These are phyloP conservation scores for Graphium sp. DNA, from an alignment of 2,329 filamentous ascomycete genomes.

Conservation along the genomic window DNA sequence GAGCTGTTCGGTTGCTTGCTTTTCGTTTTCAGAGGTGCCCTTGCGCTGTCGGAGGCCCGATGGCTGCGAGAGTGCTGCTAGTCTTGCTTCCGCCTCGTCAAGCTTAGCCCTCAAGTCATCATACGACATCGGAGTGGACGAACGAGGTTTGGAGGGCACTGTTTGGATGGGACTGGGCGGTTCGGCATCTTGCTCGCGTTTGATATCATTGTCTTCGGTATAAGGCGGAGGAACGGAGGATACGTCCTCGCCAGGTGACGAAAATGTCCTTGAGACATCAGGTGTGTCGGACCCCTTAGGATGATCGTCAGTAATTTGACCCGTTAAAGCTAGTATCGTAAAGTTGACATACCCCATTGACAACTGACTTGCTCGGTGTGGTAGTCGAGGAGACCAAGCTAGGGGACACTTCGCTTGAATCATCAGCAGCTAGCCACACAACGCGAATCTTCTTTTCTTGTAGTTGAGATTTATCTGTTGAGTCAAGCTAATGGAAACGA, in stretches of 20 bases:
- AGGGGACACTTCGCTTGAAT: conserved; percentile 32
- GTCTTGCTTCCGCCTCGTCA: conserved; percentile 56
- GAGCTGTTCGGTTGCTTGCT: conserved; percentile 24
- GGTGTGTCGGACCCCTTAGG: too few species aligned
- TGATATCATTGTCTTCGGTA: conserved; percentile 13
- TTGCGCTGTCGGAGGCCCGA: conserved; percentile 65
- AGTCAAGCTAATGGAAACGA: too few species aligned
- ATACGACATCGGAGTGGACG: conserved; percentile 16
- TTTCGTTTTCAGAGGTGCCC: conserved; percentile 28
- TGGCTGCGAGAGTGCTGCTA: conserved; percentile 52
- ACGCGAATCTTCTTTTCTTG: conserved; percentile 95
- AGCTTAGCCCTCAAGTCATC: conserved; percentile 59
- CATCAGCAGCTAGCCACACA: conserved; percentile 52
- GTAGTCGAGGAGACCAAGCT: conserved; percentile 9
- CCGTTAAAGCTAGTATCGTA: too few species aligned
- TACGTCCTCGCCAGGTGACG: conserved; percentile 22
- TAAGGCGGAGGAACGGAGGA: conserved; percentile 17
- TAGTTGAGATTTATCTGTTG: conserved; percentile 59
- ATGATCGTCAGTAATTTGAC: too few species aligned
- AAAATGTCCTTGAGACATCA: conserved; percentile 24
- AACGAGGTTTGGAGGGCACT: conserved; percentile 10
- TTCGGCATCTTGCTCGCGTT: conserved; percentile 12
- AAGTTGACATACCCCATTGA: conserved; percentile 4
- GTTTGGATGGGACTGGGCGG: conserved; percentile 10
- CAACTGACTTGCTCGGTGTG: conserved; percentile 5